These are phyloP conservation scores for Catharanthus roseus DNA, from an alignment of 257 asterid genomes.

Conservation along the genomic window DNA sequence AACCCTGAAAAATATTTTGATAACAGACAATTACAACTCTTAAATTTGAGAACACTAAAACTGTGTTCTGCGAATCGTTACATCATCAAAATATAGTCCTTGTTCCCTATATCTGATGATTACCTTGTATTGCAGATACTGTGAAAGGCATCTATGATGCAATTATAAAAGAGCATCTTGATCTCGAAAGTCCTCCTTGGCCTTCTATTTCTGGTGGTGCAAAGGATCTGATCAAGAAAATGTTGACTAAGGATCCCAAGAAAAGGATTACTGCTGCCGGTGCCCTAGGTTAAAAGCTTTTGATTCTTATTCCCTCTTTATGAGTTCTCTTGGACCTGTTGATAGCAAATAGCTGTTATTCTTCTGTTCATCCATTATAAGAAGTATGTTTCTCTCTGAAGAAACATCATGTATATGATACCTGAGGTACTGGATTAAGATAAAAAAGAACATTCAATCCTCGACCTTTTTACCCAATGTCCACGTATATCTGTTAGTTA, in stretches of 20 bases:
- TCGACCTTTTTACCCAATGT: too few relatives aligned
- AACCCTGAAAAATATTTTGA: not conserved
- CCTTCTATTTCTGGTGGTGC: conserved; percentile 53
- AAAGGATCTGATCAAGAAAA: conserved; percentile 58
- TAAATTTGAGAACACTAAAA: not conserved
- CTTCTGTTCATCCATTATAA: not conserved
- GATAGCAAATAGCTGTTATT: not conserved
- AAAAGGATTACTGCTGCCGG: conserved; percentile 52
- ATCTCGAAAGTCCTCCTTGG: conserved; percentile 51
- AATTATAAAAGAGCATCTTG: conserved; percentile 37
- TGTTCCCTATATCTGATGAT: too few relatives aligned
- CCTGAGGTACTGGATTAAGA: not conserved
- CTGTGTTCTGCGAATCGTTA: not conserved
- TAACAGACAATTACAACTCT: not conserved
- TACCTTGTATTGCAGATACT: too few relatives aligned
- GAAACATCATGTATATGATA: not conserved
- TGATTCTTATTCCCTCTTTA: too few relatives aligned
- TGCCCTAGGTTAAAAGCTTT: conserved; percentile 40
- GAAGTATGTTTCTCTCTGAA: not conserved
- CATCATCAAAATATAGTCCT: not conserved
- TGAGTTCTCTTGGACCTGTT: too few relatives aligned
- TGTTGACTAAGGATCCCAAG: conserved; percentile 45
- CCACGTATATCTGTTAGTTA: too few relatives aligned
- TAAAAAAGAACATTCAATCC: not conserved
- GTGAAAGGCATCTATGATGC: conserved; percentile 57